phyloP scores from a whole-genome alignment of 1,284 basidiomycete genomes.

The Microbotryum scabiosae region DNA sequence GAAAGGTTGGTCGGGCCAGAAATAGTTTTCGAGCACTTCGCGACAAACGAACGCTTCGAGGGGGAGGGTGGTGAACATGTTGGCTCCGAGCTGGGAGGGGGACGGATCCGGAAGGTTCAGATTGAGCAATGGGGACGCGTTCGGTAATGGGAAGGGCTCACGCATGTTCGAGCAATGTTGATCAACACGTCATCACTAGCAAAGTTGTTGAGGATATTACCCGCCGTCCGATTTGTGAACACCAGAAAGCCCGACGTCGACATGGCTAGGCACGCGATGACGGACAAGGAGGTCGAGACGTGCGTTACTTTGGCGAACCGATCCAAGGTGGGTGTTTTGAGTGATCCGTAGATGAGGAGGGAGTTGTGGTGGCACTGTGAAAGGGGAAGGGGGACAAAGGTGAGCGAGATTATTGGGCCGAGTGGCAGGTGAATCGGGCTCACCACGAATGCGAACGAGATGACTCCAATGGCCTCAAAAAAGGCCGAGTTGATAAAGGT shows the following conservation, averaged over 20 bases:
- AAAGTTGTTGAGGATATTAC: conserved; percentile 92
- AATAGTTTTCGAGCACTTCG: conserved; percentile 88
- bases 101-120: not conserved
- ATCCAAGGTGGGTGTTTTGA: conserved; percentile 87
- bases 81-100: conserved; percentile 63
- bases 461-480: conserved; percentile 89
- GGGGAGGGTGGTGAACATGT: conserved; percentile 96
- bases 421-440: not conserved
- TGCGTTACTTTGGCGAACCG: conserved; percentile 91
- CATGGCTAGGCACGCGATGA: conserved; percentile 72
- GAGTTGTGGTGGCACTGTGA: conserved; percentile 31
- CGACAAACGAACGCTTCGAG: conserved; percentile 89
- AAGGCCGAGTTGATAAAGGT: conserved; percentile 66
- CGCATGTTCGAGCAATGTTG: conserved; percentile 25
- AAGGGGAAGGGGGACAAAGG: no score
- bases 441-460: conserved; percentile 72
- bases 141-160: not conserved
- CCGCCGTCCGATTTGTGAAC: conserved; percentile 64
- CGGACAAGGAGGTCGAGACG: conserved; percentile 70
- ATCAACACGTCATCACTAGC: conserved; percentile 49
- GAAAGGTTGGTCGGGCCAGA: conserved; percentile 77
- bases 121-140: not conserved
- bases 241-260: conserved; percentile 85
- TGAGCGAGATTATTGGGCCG: not conserved
- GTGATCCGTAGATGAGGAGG: conserved; percentile 83